Conservation (phyloP, 192 early-diverging fungal genomes). For the Backusella morwellensis region DNA sequence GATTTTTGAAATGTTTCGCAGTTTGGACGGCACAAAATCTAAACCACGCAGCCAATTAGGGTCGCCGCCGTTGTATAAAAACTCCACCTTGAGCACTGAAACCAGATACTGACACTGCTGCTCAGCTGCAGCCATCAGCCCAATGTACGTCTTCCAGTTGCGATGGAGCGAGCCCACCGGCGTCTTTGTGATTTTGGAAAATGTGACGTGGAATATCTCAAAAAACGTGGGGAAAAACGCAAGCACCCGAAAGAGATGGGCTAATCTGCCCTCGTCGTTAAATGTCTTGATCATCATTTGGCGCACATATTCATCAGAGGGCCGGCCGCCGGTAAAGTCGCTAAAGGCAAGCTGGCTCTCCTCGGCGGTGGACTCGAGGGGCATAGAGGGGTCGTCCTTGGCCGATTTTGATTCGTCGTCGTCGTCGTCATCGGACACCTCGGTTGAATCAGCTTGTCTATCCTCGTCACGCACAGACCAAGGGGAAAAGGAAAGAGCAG, state of each 20-base stretch:
- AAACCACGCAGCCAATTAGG: slow-evolving; percentile 50
- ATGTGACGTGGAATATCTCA: slow-evolving; percentile 46
- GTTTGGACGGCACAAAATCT: slow-evolving; percentile 44
- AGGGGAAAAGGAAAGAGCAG: slow-evolving; percentile 42
- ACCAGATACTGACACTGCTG: slow-evolving; percentile 55
- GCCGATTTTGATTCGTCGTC: background rate
- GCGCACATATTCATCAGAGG: slow-evolving; percentile 47
- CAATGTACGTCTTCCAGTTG: slow-evolving; percentile 50
- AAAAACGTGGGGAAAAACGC: slow-evolving; percentile 56
- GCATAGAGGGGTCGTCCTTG: slow-evolving; percentile 5
- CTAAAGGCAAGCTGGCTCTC: background rate
- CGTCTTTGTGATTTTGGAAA: slow-evolving; percentile 37
- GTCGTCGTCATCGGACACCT: background rate
- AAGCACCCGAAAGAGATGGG: slow-evolving; percentile 48
- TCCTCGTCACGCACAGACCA: slow-evolving; percentile 17
- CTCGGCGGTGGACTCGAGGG: background rate
- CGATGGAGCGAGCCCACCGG: slow-evolving; percentile 46
- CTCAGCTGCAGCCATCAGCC: slow-evolving; percentile 54
- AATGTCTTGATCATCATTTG: slow-evolving; percentile 51
- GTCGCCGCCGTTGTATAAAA: slow-evolving; percentile 50
- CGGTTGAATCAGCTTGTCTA: background rate
- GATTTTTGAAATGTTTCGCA: slow-evolving; percentile 44
- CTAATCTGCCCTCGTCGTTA: slow-evolving; percentile 44
- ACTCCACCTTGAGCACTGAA: slow-evolving; percentile 49
- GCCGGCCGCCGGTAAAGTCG: slow-evolving; percentile 38